Base-by-base conservation (phyloP, 129 eudicot genomes). In the Lonicera japonica region DNA sequence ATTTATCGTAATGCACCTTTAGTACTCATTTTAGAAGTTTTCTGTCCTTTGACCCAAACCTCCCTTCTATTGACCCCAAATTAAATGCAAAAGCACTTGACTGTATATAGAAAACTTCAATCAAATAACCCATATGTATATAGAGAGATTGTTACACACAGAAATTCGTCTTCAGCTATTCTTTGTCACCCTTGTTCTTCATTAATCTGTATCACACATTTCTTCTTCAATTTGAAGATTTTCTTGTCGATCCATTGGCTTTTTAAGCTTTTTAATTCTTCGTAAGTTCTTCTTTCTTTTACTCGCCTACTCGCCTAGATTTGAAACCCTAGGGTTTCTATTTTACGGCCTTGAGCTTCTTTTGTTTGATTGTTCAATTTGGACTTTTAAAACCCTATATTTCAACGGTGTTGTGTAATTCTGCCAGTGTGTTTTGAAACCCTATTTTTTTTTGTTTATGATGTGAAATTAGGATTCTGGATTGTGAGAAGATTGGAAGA, bases 101-200 rank as follows among this genome's bases (percentile, higher is more conserved):
- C n/a, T n/a, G n/a, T n/a, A n/a, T n/a, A n/a, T n/a, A n/a, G n/a
- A n/a, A n/a, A n/a, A n/a, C n/a, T n/a, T n/a, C n/a, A n/a, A n/a
- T n/a, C n/a, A n/a, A n/a, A n/a, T n/a, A n/a, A n/a, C n/a, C n/a
- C n/a, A n/a, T n/a, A n/a, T n/a, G n/a, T n/a, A n/a, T n/a, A n/a
- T n/a, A n/a, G n/a, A n/a, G n/a, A n/a, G n/a, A n/a, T n/a, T n/a
- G n/a, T n/a, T n/a, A n/a, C n/a, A n/a, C n/a, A n/a, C n/a, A 69
- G 75, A 69, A 69, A 69, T 53, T 65, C 83, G 82, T 77, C 83
- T 64, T 69, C 72, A 59, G 79, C 79, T 78, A 63, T 73, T 78
- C 71, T 67, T 61, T 25, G 70, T 72, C 71, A 15, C 73, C 61
- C 38, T n/a, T 52, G 59, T 71, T 29, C 4, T 29, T 68, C 64